Evolutionary conservation across 306 rosid genomes (phyloP).

Genomic region (Sechiopsis laciniata): DNA sequence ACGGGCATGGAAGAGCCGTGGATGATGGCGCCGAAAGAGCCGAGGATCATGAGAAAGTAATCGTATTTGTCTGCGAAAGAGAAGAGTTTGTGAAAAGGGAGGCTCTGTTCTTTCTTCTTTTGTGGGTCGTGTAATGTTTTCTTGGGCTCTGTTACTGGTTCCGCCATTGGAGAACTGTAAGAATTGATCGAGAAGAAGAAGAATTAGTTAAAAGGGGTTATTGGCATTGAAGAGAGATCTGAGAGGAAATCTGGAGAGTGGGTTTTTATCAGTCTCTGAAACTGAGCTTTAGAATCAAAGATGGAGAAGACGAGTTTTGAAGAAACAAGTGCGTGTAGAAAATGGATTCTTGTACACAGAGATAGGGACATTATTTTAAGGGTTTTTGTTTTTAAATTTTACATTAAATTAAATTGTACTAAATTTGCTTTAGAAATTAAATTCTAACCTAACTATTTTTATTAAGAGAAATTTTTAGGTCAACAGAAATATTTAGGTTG

Average conservation of each 20-base stretch:
- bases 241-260: not conserved
- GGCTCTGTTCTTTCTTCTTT: conserved; percentile 90
- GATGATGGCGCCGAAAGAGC: conserved; percentile 79
- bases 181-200: not conserved
- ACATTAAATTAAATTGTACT: too few species aligned
- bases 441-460: too few species aligned
- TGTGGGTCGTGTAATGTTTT: conserved; percentile 66
- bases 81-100: conserved; percentile 82
- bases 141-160: conserved; percentile 30
- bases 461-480: too few species aligned
- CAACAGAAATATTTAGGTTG: too few species aligned
- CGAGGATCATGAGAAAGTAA: conserved; percentile 60
- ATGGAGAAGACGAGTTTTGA: conserved; percentile 14
- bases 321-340: conserved; percentile 15
- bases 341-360: conserved; percentile 18
- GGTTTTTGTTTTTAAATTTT: too few species aligned
- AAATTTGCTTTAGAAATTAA: too few species aligned
- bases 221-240: conserved; percentile 7
- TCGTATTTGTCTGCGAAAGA: conserved; percentile 87
- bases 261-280: not conserved
- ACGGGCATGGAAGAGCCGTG: conserved; percentile 99
- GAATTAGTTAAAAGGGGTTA: not conserved
- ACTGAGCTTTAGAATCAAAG: conserved; percentile 10
- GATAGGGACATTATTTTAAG: not conserved
- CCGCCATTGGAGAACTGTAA: conserved; percentile 10